These are phyloP conservation scores for Rostrohypoxylon terebratum DNA, from an alignment of 495 filamentous ascomycete genomes.

Conservation along the genomic window DNA sequence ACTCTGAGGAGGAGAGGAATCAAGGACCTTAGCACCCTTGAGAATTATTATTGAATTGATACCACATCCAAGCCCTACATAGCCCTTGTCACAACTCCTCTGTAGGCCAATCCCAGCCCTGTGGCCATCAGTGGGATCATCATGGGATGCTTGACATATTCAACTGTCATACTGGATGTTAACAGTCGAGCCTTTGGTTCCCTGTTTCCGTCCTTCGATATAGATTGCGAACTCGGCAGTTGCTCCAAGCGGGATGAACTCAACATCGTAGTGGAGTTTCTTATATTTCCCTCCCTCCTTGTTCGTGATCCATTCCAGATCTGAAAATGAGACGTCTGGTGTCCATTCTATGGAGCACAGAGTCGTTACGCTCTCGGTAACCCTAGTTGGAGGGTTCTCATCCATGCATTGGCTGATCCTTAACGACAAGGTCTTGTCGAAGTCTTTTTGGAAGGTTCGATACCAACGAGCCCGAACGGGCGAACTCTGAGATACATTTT, in stretches of 20 bases:
- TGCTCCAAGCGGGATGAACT: neutral
- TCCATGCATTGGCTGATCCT: neutral
- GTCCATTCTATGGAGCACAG: neutral
- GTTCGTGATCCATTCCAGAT: neutral
- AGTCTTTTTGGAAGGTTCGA: neutral
- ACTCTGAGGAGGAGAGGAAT: no score
- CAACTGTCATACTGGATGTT: neutral
- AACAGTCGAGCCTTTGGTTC: neutral
- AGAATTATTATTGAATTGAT: no score
- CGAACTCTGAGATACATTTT: neutral
- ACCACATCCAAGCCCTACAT: no score
- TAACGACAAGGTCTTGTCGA: neutral
- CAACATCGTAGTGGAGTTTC: neutral
- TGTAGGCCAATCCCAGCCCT: no score
- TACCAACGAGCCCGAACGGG: neutral
- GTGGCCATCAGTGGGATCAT: no score
- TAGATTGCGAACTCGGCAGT: neutral
- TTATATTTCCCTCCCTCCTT: neutral
- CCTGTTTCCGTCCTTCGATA: conserved; percentile 3
- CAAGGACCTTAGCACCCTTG: no score
- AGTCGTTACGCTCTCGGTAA: neutral
- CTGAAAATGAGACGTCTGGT: neutral
- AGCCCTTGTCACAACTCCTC: no score
- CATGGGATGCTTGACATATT: no score
- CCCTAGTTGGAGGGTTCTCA: neutral